Base-by-base conservation (phyloP, 2,329 filamentous ascomycete genomes). In the Cordyceps cicadae region DNA sequence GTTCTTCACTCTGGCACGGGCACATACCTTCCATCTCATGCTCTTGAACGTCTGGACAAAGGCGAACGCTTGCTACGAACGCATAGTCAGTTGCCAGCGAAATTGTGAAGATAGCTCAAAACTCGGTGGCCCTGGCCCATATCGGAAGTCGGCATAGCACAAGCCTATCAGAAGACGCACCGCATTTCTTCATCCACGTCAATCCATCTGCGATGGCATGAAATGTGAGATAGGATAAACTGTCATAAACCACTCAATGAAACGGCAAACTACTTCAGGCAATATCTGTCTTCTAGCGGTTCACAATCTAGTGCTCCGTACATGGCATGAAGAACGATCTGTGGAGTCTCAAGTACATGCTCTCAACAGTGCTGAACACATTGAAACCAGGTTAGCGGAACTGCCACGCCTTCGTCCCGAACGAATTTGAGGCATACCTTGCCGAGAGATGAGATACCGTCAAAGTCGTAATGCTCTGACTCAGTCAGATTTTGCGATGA, bases 341-440 rank as follows among this genome's bases (percentile, higher is more conserved):
- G 17, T 1, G 60, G 90, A 96, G 92, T 73, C 84, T 95, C 79
- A 90, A 92, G 72, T 96, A 94, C 71, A 76, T 96, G 54, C 75
- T 89, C 39, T 71, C 75, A n/a, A 72, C 75, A 11, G 75, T 80
- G 91, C 80, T 74, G 81, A 81, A 64, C 87, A 89, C 64, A 87
- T 87, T 2, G 81, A 89, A 49, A 76, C 82, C 70, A 74, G 87
- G 15, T 17, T 43, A 15, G 39, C 39, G 17, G 39, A n/a, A 37
- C 34, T 37, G 8, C 34, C 34, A 37, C 34, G 12, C 8, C 34
- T 37, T 37, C 11, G n/a, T 43, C 15, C 15, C n/a, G 43, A 8
- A 17, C 19, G n/a, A 46, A n/a, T n/a, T 11, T 46, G n/a, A 19
- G 43, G 43, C 43, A 46, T 24, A n/a, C 17, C 43, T 21, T 46